These are phyloP conservation scores for Ogataea pini DNA, from an alignment of 805 yeast genomes.

Conservation along the genomic window DNA sequence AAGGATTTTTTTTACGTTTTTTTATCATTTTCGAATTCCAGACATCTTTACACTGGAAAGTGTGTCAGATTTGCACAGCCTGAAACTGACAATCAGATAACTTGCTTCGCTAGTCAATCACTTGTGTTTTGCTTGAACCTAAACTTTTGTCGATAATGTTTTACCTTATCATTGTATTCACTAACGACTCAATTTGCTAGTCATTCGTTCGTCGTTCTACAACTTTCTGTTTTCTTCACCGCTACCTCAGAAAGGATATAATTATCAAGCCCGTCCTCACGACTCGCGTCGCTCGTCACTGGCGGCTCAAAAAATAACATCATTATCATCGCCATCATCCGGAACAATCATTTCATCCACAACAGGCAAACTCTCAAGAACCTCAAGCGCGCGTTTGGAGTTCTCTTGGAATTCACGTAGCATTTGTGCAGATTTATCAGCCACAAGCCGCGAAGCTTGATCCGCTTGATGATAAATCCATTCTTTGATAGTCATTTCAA, in stretches of 20 bases:
- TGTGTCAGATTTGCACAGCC: neutral
- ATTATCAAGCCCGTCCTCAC: too few species aligned
- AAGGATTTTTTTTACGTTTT: slow-evolving; percentile 1
- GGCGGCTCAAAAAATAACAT: slow-evolving; percentile 11
- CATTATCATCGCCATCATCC: slow-evolving; percentile 14
- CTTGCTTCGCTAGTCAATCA: too few species aligned
- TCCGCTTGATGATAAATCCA: slow-evolving; percentile 64
- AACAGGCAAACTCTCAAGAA: slow-evolving; percentile 40
- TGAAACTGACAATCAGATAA: neutral
- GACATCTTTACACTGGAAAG: slow-evolving; percentile 13
- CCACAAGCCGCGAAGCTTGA: slow-evolving; percentile 51
- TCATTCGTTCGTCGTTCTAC: too few species aligned
- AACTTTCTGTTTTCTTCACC: too few species aligned
- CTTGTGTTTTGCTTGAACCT: too few species aligned
- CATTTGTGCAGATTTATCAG: slow-evolving; percentile 48
- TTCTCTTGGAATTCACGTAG: slow-evolving; percentile 49
- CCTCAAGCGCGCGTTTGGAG: slow-evolving; percentile 49
- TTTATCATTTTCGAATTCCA: slow-evolving; percentile 2
- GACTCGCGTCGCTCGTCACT: too few species aligned
- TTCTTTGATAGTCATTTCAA: slow-evolving; percentile 66
- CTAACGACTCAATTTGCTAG: too few species aligned
- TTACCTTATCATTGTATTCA: too few species aligned
- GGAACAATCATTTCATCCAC: slow-evolving; percentile 12
- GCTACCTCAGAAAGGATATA: too few species aligned
- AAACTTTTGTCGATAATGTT: too few species aligned